Evolutionary conservation across 139 green algal species (phyloP), one percentile per base, ranked within the genome.

Genomic region (Coelastrella sp.): DNA sequence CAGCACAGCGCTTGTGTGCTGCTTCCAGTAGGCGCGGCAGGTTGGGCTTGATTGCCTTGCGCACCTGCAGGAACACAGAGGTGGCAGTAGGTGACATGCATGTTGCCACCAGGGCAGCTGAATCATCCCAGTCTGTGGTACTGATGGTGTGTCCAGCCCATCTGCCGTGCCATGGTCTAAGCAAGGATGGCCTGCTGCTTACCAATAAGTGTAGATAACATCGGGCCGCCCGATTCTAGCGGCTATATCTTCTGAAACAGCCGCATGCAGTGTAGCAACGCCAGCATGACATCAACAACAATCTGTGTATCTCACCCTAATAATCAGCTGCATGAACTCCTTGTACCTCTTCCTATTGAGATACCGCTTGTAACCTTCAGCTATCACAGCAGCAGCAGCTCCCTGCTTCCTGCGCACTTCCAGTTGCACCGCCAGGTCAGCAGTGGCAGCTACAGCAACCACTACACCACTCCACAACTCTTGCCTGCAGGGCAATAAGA

Each of bases 401-500:
- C 54, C 68, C 4, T 74, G 83, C 66, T 17, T 65, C 83, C 76
- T 59, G 17, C 60, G 83, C 83, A 80, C 4, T 19, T 13, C 19
- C 47, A 88, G 16, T 5, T 16, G 20, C 80, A 32, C 66, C 58
- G 83, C 47, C 4, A 88, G 59, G 13, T 23, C 59, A 32, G 47
- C 13, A 20, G 47, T 80, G 61, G 65, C 64, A 20, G 76, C 56
- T 10, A 66, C 65, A 47, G 83, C 65, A 64, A 74, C 65, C 16
- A 88, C 19, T 6, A 80, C 19, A 8, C 83, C 83, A 32, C 47
- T 73, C 83, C 83, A 88, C 3, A n/a, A 54, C 20, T 80, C 22
- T 60, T 88, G 83, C 83, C 83, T 88, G 83, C 83, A 71, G 64
- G 64, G 64, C 64, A 71, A 71, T 20, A 71, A 5, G 4, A 14